Base-by-base conservation (phyloP, 2,329 filamentous ascomycete species). In the Sclerotinia borealis region DNA sequence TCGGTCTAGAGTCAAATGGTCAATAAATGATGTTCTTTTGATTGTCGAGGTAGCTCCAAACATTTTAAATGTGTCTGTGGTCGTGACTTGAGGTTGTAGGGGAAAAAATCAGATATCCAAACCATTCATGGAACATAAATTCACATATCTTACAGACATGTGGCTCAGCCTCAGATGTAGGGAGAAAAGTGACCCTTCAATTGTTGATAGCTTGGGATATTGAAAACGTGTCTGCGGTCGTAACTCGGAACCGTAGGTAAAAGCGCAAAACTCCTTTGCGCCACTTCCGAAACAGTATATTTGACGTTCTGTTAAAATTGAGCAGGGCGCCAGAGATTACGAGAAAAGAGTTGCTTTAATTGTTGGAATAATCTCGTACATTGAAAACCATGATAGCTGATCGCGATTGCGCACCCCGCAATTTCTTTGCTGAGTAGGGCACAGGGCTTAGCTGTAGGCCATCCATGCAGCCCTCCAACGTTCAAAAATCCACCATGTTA, bases 331-430 rank as follows among this genome's bases (percentile, higher is more conserved):
- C n/a, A 34, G 19, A 25, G 10, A 45, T 31, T 15, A 34, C 13
- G n/a, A 2, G 13, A 17, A 58, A n/a, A 36, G 25, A n/a, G 8
- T 3, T 17, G 22, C 29, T 22, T 31, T 13, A 34, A 58, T 58
- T 22, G 27, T 58, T 45, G 54, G 7, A 17, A 58, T 25, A 25
- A 45, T 45, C n/a, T 45, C 29, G n/a, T 22, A 25, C 27, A 36
- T 34, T 36, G 39, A 34, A 34, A 58, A 45, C 27, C 39, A 43
- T 58, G 39, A 13, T 58, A 58, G 45, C n/a, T 34, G 27, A 29
- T 47, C 31, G 34, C n/a, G 25, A 58, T 58, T 41, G 13, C 25
- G 60, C 22, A 63, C 51, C 60, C 51, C 60, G 60, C 51, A 49
- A 34, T 58, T 60, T 31, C 41, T 36, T 48, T 45, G 39, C 25